Conservation (phyloP, 208 protist genomes). For the Eutreptiella sp. region DNA sequence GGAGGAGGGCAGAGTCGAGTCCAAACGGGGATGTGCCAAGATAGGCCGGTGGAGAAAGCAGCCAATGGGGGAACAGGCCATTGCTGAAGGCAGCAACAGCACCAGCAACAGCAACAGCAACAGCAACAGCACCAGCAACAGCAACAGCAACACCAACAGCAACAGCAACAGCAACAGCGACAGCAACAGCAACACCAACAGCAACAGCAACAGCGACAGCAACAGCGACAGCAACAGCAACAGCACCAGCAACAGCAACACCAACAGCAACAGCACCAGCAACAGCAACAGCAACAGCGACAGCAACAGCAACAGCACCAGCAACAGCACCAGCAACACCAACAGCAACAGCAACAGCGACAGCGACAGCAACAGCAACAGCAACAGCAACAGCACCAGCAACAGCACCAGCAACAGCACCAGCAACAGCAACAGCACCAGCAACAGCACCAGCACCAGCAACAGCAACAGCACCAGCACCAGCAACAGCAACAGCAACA, state of each 20-base stretch:
- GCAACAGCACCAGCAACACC: neutral
- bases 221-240: slow-evolving; percentile 3
- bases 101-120: slow-evolving; percentile 1
- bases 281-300: slow-evolving; percentile 3
- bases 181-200: slow-evolving; percentile 1
- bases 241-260: slow-evolving; percentile 3
- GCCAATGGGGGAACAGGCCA: no score
- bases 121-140: slow-evolving; percentile 1
- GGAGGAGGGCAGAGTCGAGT: no score
- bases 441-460: neutral
- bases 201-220: slow-evolving; percentile 2
- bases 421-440: slow-evolving; percentile 1
- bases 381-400: slow-evolving; percentile 1
- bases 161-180: slow-evolving; percentile 11
- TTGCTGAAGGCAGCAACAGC: slow-evolving; percentile 2
- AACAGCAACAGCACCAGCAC: neutral
- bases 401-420: neutral
- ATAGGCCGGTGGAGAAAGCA: no score
- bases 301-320: slow-evolving; percentile 1
- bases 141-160: neutral
- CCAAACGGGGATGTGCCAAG: no score
- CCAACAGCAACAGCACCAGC: neutral
- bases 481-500: slow-evolving; percentile 3
- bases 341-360: slow-evolving; percentile 3
- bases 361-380: slow-evolving; percentile 2